A percentile compares a stretch with the other conserved stretches of the same genome.
Evolutionary conservation across 2,329 filamentous ascomycete species (phyloP).

Genomic region (Beauveria australis): DNA sequence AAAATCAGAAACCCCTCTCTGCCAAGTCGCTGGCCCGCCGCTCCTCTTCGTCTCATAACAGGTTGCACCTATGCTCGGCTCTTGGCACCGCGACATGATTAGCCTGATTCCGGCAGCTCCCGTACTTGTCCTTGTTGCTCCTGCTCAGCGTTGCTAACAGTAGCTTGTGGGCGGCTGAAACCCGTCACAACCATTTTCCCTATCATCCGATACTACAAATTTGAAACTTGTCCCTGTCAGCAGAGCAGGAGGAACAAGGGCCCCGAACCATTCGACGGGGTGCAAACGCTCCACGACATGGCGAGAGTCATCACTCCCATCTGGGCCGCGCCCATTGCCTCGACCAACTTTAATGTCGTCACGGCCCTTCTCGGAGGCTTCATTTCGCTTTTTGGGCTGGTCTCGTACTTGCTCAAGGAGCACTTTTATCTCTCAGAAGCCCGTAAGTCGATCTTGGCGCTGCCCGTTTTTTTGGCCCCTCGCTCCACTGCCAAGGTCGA

Average conservation of each 20-base stretch:
- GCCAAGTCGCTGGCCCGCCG: no score
- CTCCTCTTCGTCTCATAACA: no score
- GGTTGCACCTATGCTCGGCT: not conserved
- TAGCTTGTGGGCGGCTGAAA: constrained; percentile 10
- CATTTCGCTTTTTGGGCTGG: constrained; percentile 80
- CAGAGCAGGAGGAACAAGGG: not conserved
- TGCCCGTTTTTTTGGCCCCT: not conserved
- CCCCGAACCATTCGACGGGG: not conserved
- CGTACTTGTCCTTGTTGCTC: constrained; percentile 7
- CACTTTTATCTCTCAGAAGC: constrained; percentile 87
- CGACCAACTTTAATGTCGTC: constrained; percentile 78
- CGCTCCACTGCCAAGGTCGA: not conserved
- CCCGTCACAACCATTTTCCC: not conserved
- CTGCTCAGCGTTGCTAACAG: constrained; percentile 12
- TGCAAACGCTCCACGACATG: not conserved
- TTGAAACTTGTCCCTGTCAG: not conserved
- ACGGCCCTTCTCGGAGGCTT: constrained; percentile 77
- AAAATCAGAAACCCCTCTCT: no score
- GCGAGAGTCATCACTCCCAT: constrained; percentile 7
- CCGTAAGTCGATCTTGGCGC: constrained; percentile 43
- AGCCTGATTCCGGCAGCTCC: not conserved
- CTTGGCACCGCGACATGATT: constrained; percentile 8
- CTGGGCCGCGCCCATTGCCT: constrained; percentile 37
- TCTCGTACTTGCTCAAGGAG: constrained; percentile 85
- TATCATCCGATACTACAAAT: not conserved